phyloP scores from a whole-genome alignment of 192 early-diverging fungal genomes.

The Gamsiella multidivaricata region DNA sequence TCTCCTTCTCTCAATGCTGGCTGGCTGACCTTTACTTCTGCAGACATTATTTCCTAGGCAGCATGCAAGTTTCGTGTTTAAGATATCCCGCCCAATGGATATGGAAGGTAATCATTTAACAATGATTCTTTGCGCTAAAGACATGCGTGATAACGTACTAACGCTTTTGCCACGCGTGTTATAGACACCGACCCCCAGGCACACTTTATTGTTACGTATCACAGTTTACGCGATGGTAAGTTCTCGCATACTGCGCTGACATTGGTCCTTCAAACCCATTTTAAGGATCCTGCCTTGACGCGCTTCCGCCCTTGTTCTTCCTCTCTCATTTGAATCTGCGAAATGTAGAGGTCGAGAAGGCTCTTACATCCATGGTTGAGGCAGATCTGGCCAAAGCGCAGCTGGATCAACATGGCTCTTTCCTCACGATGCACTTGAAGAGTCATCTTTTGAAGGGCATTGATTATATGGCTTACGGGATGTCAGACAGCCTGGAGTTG shows the following conservation, averaged over 20 bases:
- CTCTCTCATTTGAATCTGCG: neutral
- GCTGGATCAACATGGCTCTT: constrained; percentile 60
- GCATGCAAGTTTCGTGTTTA: constrained; percentile 66
- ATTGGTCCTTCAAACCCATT: neutral
- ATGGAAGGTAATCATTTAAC: constrained; percentile 37
- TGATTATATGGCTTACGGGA: constrained; percentile 70
- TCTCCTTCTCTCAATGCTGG: no score
- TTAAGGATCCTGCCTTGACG: neutral
- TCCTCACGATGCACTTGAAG: constrained; percentile 57
- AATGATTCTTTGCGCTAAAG: neutral
- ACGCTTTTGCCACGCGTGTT: neutral
- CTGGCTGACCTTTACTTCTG: neutral
- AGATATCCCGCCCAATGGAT: constrained; percentile 51
- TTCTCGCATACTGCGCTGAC: neutral
- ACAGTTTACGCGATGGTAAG: constrained; percentile 61
- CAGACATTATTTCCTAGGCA: constrained; percentile 68
- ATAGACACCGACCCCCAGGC: constrained; percentile 43
- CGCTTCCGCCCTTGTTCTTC: neutral
- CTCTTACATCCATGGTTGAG: constrained; percentile 54
- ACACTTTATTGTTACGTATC: constrained; percentile 64
- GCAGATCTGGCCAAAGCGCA: constrained; percentile 54
- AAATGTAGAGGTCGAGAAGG: constrained; percentile 61
- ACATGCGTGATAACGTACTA: neutral
- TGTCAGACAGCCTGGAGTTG: constrained; percentile 65
- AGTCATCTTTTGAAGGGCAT: constrained; percentile 61